Evolutionary conservation across 345 rosid species (phyloP), one percentile per base, ranked within the genome.

Genomic region (Erucastrum elatum): DNA sequence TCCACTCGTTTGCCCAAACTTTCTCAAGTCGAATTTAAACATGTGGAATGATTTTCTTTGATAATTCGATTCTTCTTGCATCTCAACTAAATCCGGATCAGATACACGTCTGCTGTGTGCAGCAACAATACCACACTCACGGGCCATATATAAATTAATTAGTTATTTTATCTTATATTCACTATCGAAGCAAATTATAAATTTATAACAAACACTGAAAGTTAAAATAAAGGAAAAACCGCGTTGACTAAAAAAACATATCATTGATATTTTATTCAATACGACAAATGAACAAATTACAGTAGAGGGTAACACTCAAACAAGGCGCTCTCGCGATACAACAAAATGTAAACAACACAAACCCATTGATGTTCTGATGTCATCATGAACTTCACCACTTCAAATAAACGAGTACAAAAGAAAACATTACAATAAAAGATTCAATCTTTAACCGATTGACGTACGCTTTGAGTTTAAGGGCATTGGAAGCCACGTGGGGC

Each of bases 401-500:
- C 49, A 37, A 27, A 53, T 70, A 70, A 76, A 77, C 6, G 10
- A 33, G 4, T 6, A 71, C 5, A 62, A 65, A 39, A 30, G 10
- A 65, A 39, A 37, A 37, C 35, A 71, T 12, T 49, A 16, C 10
- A 9, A 65, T 56, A 3, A 56, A 30, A 59, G 37, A 66, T 71
- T 66, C 72, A 78, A 64, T 66, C 39, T 26, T 11, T 6, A 30
- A 64, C 66, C 16, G 64, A 27, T 60, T 10, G 34, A 60, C 33
- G 64, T 60, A 62, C 5, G 21, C 9, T 2, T n/a, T 62, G 66
- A 31, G 37, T 30, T 81, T 68, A 85, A 27, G 85, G 58, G 77
- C 88, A 87, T 61, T 83, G 82, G 83, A 85, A 86, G 10, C 80
- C 89, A 21, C 51, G 26, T 31, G 88, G 84, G 2, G 74, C 75